Evolutionary conservation across 208 protist species (phyloP), one percentile per base, ranked within the genome.

Genomic region (Spongospora subterranea): DNA sequence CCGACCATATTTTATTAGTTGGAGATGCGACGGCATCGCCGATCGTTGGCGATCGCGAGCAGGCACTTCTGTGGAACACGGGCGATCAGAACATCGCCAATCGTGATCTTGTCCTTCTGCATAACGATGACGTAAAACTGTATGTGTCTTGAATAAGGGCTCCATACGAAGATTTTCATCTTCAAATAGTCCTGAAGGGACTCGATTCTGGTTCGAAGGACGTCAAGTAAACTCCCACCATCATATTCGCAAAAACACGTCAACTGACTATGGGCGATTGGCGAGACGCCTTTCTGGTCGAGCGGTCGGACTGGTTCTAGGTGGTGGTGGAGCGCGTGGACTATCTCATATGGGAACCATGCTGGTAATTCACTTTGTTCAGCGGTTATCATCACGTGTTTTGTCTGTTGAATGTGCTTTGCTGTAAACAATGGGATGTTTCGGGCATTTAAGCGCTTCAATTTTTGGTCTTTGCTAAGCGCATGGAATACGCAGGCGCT

Each of bases 281-380:
- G 88, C 88, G 11, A 13, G 88, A 35, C 29, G 46, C 50, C 20
- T 89, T 35, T 46, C 32, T 32, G 32, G 88, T 32, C 88, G 88
- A 35, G 88, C 40, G 6, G 46, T 89, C 50, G 41, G 88, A 29
- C 29, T 89, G 6, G 88, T 89, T n/a, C 88, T 89, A 35, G 46
- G 88, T n/a, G 88, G 88, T 35, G 88, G 88, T 38, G 88, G 88
- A 32, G 88, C 88, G 11, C 88, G 88, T 38, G 88, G 88, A 43
- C 50, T 89, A 60, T 40, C 88, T 1, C 88, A 89, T 46, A 46
- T 89, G 88, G 88, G 88, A n/a, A 46, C 46, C 1, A 64, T 89
- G 40, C 45, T 53, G 88, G 88, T 60, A 17, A 1, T 6, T 24
- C 50, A 29, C 50, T 29, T 29, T 29, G 6, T 24, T 60, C 50